Evolutionary conservation across 2,329 filamentous ascomycete genomes (phyloP).

Genomic region (Pseudocercospora vitis): DNA sequence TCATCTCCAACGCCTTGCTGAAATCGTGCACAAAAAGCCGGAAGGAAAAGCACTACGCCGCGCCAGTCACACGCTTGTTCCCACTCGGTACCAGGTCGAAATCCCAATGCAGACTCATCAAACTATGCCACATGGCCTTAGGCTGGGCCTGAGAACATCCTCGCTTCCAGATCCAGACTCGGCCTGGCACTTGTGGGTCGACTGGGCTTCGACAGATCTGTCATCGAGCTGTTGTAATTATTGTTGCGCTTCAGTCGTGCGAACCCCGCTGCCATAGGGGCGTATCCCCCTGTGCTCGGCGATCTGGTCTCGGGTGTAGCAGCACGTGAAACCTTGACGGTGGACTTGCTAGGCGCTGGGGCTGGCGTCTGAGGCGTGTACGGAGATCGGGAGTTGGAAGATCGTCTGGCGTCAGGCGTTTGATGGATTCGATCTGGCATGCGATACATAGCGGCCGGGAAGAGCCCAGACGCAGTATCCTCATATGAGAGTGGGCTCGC

Average conservation of each 20-base stretch:
- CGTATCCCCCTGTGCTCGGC: slow-evolving; percentile 8
- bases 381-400: neutral
- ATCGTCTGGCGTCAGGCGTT: neutral
- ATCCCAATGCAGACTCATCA: neutral
- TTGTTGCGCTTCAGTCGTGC: slow-evolving; percentile 9
- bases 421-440: neutral
- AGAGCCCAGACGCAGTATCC: neutral
- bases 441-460: neutral
- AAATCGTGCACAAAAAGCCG: neutral
- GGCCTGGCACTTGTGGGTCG: slow-evolving; percentile 1
- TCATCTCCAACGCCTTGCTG: neutral
- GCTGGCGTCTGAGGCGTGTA: neutral
- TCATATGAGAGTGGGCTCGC: neutral
- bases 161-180: slow-evolving; percentile 3
- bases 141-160: slow-evolving; percentile 12
- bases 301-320: neutral
- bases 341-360: neutral
- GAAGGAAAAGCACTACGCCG: neutral
- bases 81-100: too few species aligned
- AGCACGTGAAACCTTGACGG: neutral
- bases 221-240: neutral
- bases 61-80: too few species aligned
- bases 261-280: slow-evolving; percentile 18
- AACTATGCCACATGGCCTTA: neutral
- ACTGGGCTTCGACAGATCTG: neutral